Percentiles rank a stretch among this genome's conserved stretches.
Conservation (phyloP, 495 filamentous ascomycete genomes). For the Lasiosphaeria hispida region DNA sequence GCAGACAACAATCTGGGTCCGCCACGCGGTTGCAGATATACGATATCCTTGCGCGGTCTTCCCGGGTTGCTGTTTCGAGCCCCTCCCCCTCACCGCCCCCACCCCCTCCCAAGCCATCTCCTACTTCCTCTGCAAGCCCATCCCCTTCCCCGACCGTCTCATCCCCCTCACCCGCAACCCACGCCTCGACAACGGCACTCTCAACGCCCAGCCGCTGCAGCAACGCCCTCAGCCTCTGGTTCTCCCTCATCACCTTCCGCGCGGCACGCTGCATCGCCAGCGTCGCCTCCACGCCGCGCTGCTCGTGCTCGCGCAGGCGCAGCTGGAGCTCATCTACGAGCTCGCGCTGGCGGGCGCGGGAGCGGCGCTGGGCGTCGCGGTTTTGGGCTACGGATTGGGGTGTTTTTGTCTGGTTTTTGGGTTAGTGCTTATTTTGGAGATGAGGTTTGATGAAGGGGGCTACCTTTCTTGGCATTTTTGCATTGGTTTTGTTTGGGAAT, state of each 20-base stretch:
- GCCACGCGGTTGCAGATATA: no score
- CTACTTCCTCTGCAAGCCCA: no score
- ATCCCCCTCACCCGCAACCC: constrained; percentile 9
- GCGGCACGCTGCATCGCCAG: constrained; percentile 55
- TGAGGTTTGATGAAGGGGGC: no score
- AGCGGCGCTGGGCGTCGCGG: constrained; percentile 66
- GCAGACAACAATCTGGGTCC: neutral
- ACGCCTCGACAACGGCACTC: constrained; percentile 19
- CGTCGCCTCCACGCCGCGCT: constrained; percentile 47
- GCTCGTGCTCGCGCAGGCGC: constrained; percentile 50
- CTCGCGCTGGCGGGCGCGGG: constrained; percentile 61
- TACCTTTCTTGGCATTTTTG: no score
- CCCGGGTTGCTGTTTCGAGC: neutral
- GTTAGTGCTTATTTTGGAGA: neutral
- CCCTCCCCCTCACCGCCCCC: neutral
- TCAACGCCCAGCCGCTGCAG: constrained; percentile 29
- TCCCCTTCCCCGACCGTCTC: neutral
- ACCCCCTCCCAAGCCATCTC: neutral
- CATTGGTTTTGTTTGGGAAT: no score
- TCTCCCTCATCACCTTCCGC: constrained; percentile 50
- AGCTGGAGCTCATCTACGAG: constrained; percentile 59
- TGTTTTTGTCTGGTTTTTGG: constrained; percentile 2
- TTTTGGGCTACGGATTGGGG: neutral
- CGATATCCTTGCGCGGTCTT: no score
- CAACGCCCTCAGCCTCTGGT: constrained; percentile 46